These are phyloP conservation scores for Moniliella sp. DNA, from an alignment of 1,284 basidiomycete genomes.

Conservation along the genomic window DNA sequence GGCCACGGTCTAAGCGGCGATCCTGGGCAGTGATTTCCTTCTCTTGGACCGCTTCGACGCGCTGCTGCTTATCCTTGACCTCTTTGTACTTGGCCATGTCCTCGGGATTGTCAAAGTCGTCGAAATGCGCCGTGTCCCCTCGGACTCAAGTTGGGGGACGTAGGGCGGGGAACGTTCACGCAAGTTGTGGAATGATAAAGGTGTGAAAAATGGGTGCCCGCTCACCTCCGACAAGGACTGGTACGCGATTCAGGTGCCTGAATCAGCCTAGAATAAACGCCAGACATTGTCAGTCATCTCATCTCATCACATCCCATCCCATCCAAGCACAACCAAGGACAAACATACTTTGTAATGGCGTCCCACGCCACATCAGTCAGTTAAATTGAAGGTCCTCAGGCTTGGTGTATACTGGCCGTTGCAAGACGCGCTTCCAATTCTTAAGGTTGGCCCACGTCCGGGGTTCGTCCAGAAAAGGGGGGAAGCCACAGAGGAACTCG, in stretches of 20 bases:
- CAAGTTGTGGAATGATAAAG: slow-evolving; percentile 54
- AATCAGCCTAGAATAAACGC: slow-evolving; percentile 50
- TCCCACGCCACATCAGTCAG: slow-evolving; percentile 76
- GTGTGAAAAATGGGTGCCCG: slow-evolving; percentile 63
- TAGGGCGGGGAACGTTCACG: slow-evolving; percentile 73
- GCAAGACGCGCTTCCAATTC: slow-evolving; percentile 75
- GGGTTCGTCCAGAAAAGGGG: slow-evolving; percentile 95
- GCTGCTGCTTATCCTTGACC: slow-evolving; percentile 85
- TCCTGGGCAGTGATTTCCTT: slow-evolving; percentile 35
- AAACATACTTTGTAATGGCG: slow-evolving; percentile 56
- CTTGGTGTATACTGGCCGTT: slow-evolving; percentile 79
- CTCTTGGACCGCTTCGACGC: slow-evolving; percentile 70
- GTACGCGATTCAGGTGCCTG: slow-evolving; percentile 60
- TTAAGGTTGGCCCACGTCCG: slow-evolving; percentile 98
- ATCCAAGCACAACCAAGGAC: no score
- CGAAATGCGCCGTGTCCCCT: slow-evolving; percentile 87
- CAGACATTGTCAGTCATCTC: no score
- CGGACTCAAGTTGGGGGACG: slow-evolving; percentile 79
- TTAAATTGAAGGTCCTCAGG: slow-evolving; percentile 95
- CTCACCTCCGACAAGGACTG: slow-evolving; percentile 53
- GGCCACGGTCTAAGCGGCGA: slow-evolving; percentile 46
- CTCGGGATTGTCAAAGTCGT: slow-evolving; percentile 69
- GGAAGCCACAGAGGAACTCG: slow-evolving; percentile 68
- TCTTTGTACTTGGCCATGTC: slow-evolving; percentile 86
- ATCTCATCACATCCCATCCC: no score